Base-by-base conservation (phyloP, 164 flowering plant genomes). In the Tetracentron sinense region DNA sequence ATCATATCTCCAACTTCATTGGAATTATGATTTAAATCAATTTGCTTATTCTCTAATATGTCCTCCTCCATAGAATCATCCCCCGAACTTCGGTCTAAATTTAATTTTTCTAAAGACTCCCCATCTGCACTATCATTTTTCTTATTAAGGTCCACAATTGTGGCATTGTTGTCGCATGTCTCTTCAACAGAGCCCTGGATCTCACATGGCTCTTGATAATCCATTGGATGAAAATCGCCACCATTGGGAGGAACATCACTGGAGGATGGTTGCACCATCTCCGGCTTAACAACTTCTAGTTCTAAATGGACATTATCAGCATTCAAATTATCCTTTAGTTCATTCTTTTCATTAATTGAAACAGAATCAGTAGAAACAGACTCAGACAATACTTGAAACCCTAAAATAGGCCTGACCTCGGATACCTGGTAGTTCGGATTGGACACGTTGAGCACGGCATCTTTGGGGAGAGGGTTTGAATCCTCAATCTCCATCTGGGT, bases 31-130 rank as follows among this genome's bases (percentile, higher is more conserved):
- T 77, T 83, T 6, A 82, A 77, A 61, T 88, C 92, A 47, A 74
- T 54, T 55, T 80, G 89, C 72, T 85, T 88, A 75, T 70, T 78
- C 62, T 88, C 96, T 62, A 76, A 23, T 42, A 77, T 74, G 82
- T 88, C 96, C 66, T 89, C 94, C 51, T 92, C 96, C 90, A 88
- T 79, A 16, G 88, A 86, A 68, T 90, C 96, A 77, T 88, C 96
- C 48, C 91, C 93, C 29, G 91, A 79, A 78, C 89, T 85, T 64
- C 83, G 76, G 35, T 88, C 98, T 69, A 92, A 79, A 79, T 79
- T 84, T 66, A 87, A 72, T 70, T 85, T 90, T 73, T 86, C 93
- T 15, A 83, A 69, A 42, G 81, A 77, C 20, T 77, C 90, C 54
- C 75, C 62, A 78, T 85, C 91, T 30, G 69, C 66, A 74, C 58